phyloP scores from a whole-genome alignment of 345 rosid genomes.

The Melaleuca quinquenervia region DNA sequence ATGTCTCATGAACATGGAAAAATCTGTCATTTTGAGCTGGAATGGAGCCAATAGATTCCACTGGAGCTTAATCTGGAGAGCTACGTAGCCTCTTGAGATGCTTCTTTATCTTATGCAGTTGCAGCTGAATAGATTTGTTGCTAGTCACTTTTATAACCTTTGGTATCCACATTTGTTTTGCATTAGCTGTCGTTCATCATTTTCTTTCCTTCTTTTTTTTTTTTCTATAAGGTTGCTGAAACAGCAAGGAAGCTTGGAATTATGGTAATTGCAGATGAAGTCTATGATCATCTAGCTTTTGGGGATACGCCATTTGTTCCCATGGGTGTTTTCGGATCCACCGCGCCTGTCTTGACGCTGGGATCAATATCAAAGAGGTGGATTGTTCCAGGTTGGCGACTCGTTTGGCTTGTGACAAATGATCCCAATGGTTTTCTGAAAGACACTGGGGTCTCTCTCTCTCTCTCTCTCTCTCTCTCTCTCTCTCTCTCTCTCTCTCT shows the following conservation, averaged over 20 bases:
- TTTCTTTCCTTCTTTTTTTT: neutral
- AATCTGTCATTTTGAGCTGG: neutral
- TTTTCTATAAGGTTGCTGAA: conserved; percentile 65
- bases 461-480: neutral
- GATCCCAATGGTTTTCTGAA: conserved; percentile 45
- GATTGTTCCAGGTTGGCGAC: conserved; percentile 80
- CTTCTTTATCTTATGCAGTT: neutral
- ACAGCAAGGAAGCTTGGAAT: conserved; percentile 50
- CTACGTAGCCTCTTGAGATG: neutral
- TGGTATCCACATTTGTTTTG: neutral
- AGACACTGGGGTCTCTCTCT: conserved; percentile 32
- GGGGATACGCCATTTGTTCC: conserved; percentile 51
- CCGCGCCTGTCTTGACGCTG: conserved; percentile 46
- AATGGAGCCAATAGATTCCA: neutral
- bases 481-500: neutral
- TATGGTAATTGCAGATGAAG: conserved; percentile 67
- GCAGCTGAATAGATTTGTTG: neutral
- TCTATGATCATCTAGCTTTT: conserved; percentile 38
- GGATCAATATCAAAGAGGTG: conserved; percentile 73
- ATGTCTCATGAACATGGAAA: neutral
- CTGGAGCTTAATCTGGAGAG: neutral
- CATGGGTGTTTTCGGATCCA: conserved; percentile 52
- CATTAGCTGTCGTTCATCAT: neutral
- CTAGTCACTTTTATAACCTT: neutral
- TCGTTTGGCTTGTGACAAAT: conserved; percentile 54